Evolutionary conservation across 2,329 filamentous ascomycete genomes (phyloP), one percentile per base, ranked within the genome.

Genomic region (Emericellopsis cladophorae): DNA sequence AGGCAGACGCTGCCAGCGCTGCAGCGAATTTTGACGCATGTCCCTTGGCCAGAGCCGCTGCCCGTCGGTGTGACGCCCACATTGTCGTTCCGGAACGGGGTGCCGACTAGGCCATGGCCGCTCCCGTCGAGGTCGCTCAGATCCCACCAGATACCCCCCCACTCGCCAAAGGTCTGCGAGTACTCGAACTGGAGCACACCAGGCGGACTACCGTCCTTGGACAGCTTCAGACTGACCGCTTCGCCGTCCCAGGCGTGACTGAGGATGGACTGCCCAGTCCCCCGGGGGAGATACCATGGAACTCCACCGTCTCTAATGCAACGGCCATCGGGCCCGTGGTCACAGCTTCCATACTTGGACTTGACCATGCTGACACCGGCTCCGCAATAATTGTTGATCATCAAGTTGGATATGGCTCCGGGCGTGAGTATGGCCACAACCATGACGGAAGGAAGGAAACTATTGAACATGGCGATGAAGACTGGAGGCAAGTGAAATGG

Each of bases 181-280:
- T 45, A 45, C 40, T 45, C 43, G 29, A 31, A 42, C 40, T 45
- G 43, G 24, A 42, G 37, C 21, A 45, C 37, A 12, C 40, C 40
- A 2, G 33, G 29, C 9, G 38, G 21, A 5, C 15, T 31, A 32
- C 35, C 43, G 15, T 40, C 23, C 37, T 45, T 42, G 32, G 22
- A 18, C 24, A 45, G 40, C 38, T 45, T 45, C 37, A 45, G 26
- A 31, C 40, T 42, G 7, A 36, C 35, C 9, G 31, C 31, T 8
- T 15, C 33, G 12, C 43, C 40, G 12, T 37, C 35, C 15, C 31
- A 41, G n/a, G 36, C 40, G 33, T 37, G 31, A 33, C 24, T 22
- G 22, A 32, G 23, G 26, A 41, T 37, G 26, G 38, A 40, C 16
- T 40, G 7, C 4, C 38, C 38, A 9, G 14, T 18, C 3, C 40